Conservation (phyloP, 2,329 filamentous ascomycete genomes). For the Microascus cirrosus region DNA sequence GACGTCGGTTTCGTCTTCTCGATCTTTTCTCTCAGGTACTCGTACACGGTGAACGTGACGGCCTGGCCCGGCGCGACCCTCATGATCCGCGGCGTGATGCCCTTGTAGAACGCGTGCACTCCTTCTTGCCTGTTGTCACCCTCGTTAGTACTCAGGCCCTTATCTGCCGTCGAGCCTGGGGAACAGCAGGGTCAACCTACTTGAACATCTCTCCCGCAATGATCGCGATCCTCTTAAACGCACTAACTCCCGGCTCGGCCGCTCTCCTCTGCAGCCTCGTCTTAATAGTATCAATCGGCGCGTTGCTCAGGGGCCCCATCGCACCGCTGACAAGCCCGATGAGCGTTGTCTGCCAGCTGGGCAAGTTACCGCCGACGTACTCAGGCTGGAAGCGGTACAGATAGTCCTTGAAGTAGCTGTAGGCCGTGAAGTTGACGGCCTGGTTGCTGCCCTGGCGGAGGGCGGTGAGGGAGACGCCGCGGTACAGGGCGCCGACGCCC, state of each 20-base stretch:
- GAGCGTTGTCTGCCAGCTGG: slow-evolving; percentile 79
- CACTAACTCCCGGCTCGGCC: slow-evolving; percentile 69
- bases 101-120: slow-evolving; percentile 93
- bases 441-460: slow-evolving; percentile 94
- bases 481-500: slow-evolving; percentile 76
- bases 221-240: slow-evolving; percentile 62
- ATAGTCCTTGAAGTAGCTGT: slow-evolving; percentile 79
- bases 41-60: slow-evolving; percentile 66
- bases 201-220: slow-evolving; percentile 83
- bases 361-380: slow-evolving; percentile 54
- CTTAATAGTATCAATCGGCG: slow-evolving; percentile 98
- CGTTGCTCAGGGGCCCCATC: slow-evolving; percentile 92
- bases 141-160: not conserved
- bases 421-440: slow-evolving; percentile 97
- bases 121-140: slow-evolving; percentile 63
- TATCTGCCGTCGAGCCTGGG: not conserved
- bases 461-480: slow-evolving; percentile 86
- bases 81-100: slow-evolving; percentile 96
- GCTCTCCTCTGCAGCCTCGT: slow-evolving; percentile 87
- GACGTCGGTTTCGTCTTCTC: slow-evolving; percentile 31
- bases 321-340: slow-evolving; percentile 88
- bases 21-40: slow-evolving; percentile 62
- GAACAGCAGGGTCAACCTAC: slow-evolving; percentile 26
- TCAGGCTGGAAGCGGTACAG: slow-evolving; percentile 65
- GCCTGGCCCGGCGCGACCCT: slow-evolving; percentile 92